Base-by-base conservation (phyloP, 495 filamentous ascomycete genomes). In the Margaritispora aquatica region DNA sequence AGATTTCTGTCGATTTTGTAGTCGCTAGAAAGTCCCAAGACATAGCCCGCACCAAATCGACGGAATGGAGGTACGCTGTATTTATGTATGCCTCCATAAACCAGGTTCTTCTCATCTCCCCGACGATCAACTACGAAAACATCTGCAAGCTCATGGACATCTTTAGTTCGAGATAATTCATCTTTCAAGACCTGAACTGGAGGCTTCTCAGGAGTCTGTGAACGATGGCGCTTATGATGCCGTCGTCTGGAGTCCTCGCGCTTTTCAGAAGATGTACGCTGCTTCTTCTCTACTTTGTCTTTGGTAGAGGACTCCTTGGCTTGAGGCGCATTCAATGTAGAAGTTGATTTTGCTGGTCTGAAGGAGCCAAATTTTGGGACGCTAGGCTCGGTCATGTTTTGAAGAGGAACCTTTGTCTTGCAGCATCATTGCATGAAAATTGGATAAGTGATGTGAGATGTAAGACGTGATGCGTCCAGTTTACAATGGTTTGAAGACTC, bases 301-400 rank as follows among this genome's bases (percentile, higher is more conserved):
- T 41, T 19, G 19, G 44, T 7, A 11, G 29, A 13, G 15, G 31
- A 26, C 34, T 22, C 50, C n/a, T 44, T 57, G 4, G 27, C 23
- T 26, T 58, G 46, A 29, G 46, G 19, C 20, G 51, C 23, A 26
- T 59, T 50, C 44, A 2, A 0, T 3, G 34, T 29, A 19, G 55
- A 15, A 46, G 71, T 58, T 55, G 68, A 58, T 49, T 79, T 80
- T 34, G 38, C 38, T n/a, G 81, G 77, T 60, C 79, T 85, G 77
- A 88, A 90, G 60, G 86, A 89, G 46, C 75, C 75, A 62, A 90
- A 90, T 46, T 81, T 87, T 27, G 87, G 87, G 55, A 86, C 73
- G 20, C 74, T 55, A 26, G 38, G 38, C 15, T 44, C 38, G 4
- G 38, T 44, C 38, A 44, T 44, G 10, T 7, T 44, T 2, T 3